A percentile compares a stretch with the other conserved stretches of the same genome.
Evolutionary conservation across 1,284 basidiomycete species (phyloP).

Genomic region (Moesziomyces parantarcticus): DNA sequence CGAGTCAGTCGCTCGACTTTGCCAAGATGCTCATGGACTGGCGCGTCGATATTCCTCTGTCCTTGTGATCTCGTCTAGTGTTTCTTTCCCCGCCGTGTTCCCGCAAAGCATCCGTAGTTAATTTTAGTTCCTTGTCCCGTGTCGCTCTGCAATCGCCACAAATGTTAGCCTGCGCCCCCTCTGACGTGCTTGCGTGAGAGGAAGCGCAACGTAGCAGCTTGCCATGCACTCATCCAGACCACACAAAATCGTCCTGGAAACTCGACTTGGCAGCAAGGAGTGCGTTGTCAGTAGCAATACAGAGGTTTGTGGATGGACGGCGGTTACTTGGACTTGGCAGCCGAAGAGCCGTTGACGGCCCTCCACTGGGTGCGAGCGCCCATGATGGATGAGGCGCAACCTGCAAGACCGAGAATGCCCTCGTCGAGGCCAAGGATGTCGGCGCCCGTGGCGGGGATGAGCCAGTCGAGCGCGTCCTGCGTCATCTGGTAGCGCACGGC

Average conservation of each 20-base stretch:
- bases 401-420: constrained; percentile 71
- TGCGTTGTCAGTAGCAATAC: background rate
- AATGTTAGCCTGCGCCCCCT: no score
- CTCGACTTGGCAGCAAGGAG: no score
- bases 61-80: background rate
- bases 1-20: constrained; percentile 41
- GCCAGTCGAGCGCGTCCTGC: constrained; percentile 83
- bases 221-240: no score
- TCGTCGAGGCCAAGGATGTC: constrained; percentile 85
- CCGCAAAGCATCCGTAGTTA: background rate
- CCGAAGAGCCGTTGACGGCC: constrained; percentile 62
- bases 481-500: constrained; percentile 80
- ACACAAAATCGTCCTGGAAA: no score
- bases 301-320: background rate
- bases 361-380: constrained; percentile 66
- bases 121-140: background rate
- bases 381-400: constrained; percentile 61
- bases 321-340: constrained; percentile 52
- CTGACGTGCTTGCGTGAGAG: no score
- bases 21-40: constrained; percentile 46
- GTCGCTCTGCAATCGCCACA: no score
- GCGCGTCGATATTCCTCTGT: constrained; percentile 35
- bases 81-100: background rate
- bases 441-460: constrained; percentile 87
- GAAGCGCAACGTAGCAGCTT: no score